Evolutionary conservation across 2,329 filamentous ascomycete genomes (phyloP), one percentile per base, ranked within the genome.

Genomic region (Colletotrichum cordylinicola): DNA sequence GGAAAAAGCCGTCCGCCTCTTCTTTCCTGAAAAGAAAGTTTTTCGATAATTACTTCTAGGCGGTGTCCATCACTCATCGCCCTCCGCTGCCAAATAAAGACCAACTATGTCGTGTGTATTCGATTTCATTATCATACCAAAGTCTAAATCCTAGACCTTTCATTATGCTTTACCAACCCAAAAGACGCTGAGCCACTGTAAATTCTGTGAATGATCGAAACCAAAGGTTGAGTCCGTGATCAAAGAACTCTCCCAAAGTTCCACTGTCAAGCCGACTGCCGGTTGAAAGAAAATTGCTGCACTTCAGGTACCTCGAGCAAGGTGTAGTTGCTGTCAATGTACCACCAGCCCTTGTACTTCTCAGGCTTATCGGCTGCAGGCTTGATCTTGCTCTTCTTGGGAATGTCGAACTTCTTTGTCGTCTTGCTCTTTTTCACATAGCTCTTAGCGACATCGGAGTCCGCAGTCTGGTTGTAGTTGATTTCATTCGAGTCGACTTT

Each of bases 391-490:
- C 82, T 79, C 78, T 82, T 78, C 2, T 61, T 69, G 8, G 84
- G 85, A 4, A 86, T 79, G 4, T 73, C 67, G 60, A 86, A 84
- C 58, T 77, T 78, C 43, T 80, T 77, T 1, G 82, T 83, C 3
- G 84, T 80, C 13, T 83, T 78, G 52, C 80, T 79, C 67, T 81
- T 81, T n/a, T 78, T 69, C 15, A 85, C 61, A 52, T 82, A 86
- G 77, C 83, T 84, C 68, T 81, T 79, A 72, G 79, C 79, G 58
- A 80, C 80, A 10, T 75, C 75, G 4, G 82, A 80, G 58, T 80
- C 78, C 39, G 79, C 83, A 0, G 86, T 87, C 81, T 88, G 86
- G 78, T 86, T 85, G 76, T 81, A 83, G 79, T 83, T 86, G 78
- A 87, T 85, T 77, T 85, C 80, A 16, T 82, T 81, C 8, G 81